Percentiles rank a stretch among this genome's conserved stretches.
These are phyloP conservation scores for Elasticomyces elasticus DNA, from an alignment of 495 filamentous ascomycete genomes.

Conservation along the genomic window DNA sequence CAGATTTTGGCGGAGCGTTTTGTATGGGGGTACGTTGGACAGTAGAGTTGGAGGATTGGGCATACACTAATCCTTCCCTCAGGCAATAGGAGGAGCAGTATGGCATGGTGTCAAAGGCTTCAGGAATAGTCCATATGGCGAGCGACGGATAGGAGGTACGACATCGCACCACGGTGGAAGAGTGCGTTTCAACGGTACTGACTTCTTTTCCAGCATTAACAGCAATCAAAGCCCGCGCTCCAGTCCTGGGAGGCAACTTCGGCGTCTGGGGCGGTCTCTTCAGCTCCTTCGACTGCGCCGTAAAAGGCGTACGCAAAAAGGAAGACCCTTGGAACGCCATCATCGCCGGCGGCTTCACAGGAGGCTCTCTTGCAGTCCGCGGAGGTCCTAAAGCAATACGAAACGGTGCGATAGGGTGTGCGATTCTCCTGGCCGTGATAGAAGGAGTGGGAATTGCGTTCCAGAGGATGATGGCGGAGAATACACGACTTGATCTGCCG, in stretches of 20 bases:
- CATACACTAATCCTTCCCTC: constrained; percentile 13
- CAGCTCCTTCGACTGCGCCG: constrained; percentile 90
- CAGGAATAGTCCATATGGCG: constrained; percentile 79
- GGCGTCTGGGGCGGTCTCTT: constrained; percentile 96
- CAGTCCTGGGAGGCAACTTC: constrained; percentile 94
- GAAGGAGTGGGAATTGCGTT: constrained; percentile 97
- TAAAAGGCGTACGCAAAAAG: constrained; percentile 88
- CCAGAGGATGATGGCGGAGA: constrained; percentile 90
- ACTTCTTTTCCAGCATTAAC: constrained; percentile 50
- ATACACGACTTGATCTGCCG: constrained; percentile 64
- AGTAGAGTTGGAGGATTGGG: not conserved
- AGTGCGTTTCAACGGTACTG: not conserved
- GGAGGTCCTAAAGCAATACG: constrained; percentile 80
- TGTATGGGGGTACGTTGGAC: constrained; percentile 75
- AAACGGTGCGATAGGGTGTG: constrained; percentile 93
- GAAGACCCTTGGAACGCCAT: constrained; percentile 96
- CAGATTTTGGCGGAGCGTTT: constrained; percentile 95
- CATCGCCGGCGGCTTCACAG: constrained; percentile 93
- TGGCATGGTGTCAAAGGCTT: constrained; percentile 99
- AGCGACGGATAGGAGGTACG: constrained; percentile 75
- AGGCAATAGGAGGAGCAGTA: constrained; percentile 79
- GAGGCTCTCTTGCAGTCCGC: constrained; percentile 79
- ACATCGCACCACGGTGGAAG: not conserved
- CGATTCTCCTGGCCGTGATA: constrained; percentile 85
- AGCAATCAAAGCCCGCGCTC: constrained; percentile 92